These are phyloP conservation scores for Adiantum capillusveneris DNA, from an alignment of 75 land plant genomes.

Conservation along the genomic window DNA sequence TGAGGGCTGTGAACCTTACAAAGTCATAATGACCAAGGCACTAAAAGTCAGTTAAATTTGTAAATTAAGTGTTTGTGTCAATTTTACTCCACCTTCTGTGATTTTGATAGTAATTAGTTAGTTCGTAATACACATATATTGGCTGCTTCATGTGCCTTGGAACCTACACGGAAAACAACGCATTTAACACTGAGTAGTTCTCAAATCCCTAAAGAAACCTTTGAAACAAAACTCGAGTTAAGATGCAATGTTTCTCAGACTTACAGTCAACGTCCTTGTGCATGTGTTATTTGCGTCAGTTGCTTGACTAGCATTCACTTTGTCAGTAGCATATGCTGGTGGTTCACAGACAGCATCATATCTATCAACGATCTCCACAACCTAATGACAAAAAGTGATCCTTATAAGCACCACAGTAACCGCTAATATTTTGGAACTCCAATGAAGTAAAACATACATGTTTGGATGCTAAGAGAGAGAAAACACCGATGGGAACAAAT, in stretches of 20 bases:
- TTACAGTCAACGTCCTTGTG: conserved; percentile 26
- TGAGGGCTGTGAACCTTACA: no score
- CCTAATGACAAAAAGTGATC: conserved; percentile 14
- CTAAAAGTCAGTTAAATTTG: no score
- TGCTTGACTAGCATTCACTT: conserved; percentile 34
- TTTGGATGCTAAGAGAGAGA: conserved; percentile 49
- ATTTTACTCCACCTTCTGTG: conserved; percentile 96
- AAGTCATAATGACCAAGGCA: no score
- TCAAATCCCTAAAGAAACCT: no score
- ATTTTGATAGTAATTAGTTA: conserved; percentile 91
- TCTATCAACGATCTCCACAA: conserved; percentile 61
- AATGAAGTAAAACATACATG: conserved; percentile 22
- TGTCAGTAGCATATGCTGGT: conserved; percentile 12
- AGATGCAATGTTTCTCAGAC: conserved; percentile 2
- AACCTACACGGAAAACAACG: no score
- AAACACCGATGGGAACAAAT: conserved; percentile 70
- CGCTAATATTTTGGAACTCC: no score
- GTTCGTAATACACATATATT: conserved; percentile 80
- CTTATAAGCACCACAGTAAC: no score
- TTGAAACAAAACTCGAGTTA: no score
- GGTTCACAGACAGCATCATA: conserved; percentile 61
- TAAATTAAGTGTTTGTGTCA: no score
- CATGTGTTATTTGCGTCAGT: conserved; percentile 19
- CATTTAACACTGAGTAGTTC: no score
- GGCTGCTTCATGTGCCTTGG: conserved; percentile 78